Evolutionary conservation across 148 eudicot genomes (phyloP), one percentile per base, ranked within the genome.

Genomic region (Silene latifolia): DNA sequence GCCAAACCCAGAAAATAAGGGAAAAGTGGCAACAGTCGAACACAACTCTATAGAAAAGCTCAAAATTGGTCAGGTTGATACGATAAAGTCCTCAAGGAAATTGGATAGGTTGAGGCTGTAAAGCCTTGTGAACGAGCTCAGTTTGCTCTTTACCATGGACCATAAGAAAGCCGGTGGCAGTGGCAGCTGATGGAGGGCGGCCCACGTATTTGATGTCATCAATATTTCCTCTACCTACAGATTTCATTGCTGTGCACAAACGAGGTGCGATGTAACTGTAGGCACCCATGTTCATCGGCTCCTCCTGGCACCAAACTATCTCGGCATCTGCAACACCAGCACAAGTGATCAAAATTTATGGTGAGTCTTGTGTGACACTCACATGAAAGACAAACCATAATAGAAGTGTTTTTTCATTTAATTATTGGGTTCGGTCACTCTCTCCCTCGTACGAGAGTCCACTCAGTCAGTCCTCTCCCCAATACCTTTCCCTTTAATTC

Each of bases 281-380:
- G 39, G 89, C 96, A 13, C 96, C 98, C 98, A 93, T 93, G 88
- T 93, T 93, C 98, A 93, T 87, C 24, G 96, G 96, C 83, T 93
- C 98, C 76, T 90, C 98, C 77, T 93, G 98, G 83, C 98, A 93
- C 98, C 96, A 93, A 20, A 93, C 96, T 54, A 93, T 67, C 87
- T 93, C 96, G 2, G 98, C 98, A 87, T 93, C 96, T 90, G 89
- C 74, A 76, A 57, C 62, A 21, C 56, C 56, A 51, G 56, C 56
- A 51, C 56, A 51, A 48, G 18, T 51, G 14, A 51, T 51, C 56
- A 51, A 11, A 39, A 51, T 14, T 51, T 15, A 14, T 15, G 44
- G 44, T 13, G 15, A 48, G 18, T 51, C 56, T 51, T 15, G 56
- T 15, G 14, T 51, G 17, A 51, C 5, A 13, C 56, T 12, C 54